A percentile compares a stretch with the other conserved stretches of the same genome.
Evolutionary conservation across 495 filamentous ascomycete species (phyloP).

Genomic region (Astrothelium macrocarpum): DNA sequence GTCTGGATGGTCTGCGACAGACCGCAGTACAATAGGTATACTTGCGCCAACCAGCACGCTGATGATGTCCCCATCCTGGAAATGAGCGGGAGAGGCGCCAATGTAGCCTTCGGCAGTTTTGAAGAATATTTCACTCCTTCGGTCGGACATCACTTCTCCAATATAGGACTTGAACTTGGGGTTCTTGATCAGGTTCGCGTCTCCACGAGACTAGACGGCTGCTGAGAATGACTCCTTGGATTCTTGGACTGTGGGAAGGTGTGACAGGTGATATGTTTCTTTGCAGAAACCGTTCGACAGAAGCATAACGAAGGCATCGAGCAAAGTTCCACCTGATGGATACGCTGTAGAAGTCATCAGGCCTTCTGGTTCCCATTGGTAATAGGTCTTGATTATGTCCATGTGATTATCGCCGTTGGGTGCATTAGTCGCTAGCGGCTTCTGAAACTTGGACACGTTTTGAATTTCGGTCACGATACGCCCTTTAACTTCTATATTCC

Average conservation of each 20-base stretch:
- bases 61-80: neutral
- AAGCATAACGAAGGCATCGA: neutral
- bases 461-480: neutral
- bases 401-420: neutral
- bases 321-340: neutral
- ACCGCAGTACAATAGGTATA: neutral
- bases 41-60: neutral
- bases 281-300: neutral
- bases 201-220: neutral
- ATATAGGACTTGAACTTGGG: neutral
- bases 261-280: neutral
- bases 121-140: neutral
- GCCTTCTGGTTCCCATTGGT: neutral
- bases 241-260: neutral
- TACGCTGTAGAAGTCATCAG: neutral
- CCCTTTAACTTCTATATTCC: neutral
- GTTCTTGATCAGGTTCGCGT: neutral
- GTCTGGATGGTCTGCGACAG: neutral
- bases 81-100: neutral
- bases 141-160: neutral
- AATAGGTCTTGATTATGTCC: neutral
- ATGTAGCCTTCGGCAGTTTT: neutral
- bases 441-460: neutral
- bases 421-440: neutral
- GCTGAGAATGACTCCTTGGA: neutral